Base-by-base conservation (phyloP, 78 protist genomes). In the Tieghemostelium lacteum region DNA sequence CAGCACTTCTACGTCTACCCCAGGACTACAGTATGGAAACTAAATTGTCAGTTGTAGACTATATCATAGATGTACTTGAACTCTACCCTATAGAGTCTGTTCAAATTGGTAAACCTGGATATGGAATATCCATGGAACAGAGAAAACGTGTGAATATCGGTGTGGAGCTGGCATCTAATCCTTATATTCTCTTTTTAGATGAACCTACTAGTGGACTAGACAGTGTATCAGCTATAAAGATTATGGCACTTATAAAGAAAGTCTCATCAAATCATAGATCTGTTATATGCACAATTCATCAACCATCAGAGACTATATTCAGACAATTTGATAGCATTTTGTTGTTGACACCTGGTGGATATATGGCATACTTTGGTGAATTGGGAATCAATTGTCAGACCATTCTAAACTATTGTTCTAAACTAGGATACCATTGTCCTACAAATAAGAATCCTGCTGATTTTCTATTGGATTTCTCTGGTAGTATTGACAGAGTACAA, bases 231-330 rank as follows among this genome's bases (percentile, higher is more conserved):
- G 95, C 95, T 2, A 42, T 67, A 14, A 58, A 71, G 40, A 73
- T 92, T 26, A 91, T 91, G 94, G 34, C 33, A 14, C 8, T 85
- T 2, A 52, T 91, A 28, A 80, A 71, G 37, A 91, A 80, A 60
- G 54, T 91, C 1, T 31, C 94, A 33, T 20, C 60, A 2, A 39
- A 76, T 50, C 89, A 89, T 26, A 58, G 87, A 36, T 73, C 88
- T 3, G 95, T 92, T 22, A 72, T 92, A 4, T 73, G 88, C 24
- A 75, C 97, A 62, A 93, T 97, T 73, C 98, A 97, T 86, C 98
- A 97, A 75, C 99, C 99, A n/a, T 33, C 92, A 7, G 71, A 77
- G 31, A 19, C 54, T 3, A 60, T 96, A 37, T 91, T 93, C 31
- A 29, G 52, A 36, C 19, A 77, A 28, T 89, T 95, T 54, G 96